Evolutionary conservation across 2,329 filamentous ascomycete genomes (phyloP), one percentile per base, ranked within the genome.

Genomic region (Davidsoniella virescens): DNA sequence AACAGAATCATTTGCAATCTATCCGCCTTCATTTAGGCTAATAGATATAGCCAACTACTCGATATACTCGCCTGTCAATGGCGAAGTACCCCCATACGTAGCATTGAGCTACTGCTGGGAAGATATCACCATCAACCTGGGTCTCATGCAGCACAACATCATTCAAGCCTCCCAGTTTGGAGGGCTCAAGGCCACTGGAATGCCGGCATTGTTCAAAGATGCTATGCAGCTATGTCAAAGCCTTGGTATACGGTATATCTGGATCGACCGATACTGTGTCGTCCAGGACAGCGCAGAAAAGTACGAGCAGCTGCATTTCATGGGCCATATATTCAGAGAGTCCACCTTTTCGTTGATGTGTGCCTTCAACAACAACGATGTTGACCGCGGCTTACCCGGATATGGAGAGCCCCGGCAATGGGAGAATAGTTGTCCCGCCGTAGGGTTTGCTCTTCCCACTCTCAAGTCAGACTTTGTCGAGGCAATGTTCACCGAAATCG

Each of bases 261-360:
- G 56, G 56, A 54, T 57, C 23, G 56, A 57, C 38, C 51, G 48
- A 5, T 47, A 55, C 2, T 58, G 55, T 29, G 57, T 58, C 10
- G 39, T 57, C 6, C 54, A 58, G 20, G 51, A 58, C 18, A 42
- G 50, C 20, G 20, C 23, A n/a, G 47, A 50, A 17, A 25, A 50
- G 17, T 17, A 42, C 20, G 20, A 42, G 14, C 39, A 42, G n/a
- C 12, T 42, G 9, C 12, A 17, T 18, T 42, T 7, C 16, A 42
- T 42, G 17, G 39, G 20, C 16, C 17, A 42, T 18, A 42, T 42
- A 17, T 42, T 18, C 16, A 16, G 17, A 16, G 17, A 42, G 20
- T 14, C 39, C 17, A 18, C 5, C 20, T 23, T 42, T 42, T 18
- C 39, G 10, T 42, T 42, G 1, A 42, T 42, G 14, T 42, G 39